Percentiles rank a stretch among this genome's conserved stretches.
These are phyloP conservation scores for Tricladium varicosporioides DNA, from an alignment of 2,329 filamentous ascomycete genomes.

Conservation along the genomic window DNA sequence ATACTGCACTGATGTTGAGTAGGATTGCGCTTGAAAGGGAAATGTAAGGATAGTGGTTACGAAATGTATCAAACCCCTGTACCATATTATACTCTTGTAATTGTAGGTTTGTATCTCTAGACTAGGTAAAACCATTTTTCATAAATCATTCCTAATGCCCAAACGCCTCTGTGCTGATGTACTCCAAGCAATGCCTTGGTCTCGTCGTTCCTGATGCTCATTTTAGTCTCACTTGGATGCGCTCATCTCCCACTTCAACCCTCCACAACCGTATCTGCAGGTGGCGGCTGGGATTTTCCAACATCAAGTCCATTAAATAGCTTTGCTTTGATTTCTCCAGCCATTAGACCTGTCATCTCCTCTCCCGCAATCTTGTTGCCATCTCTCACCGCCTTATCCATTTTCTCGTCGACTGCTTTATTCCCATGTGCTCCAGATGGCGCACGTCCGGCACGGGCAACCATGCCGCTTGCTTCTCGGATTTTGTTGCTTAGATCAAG, in stretches of 20 bases:
- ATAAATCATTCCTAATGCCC: slow-evolving; percentile 14
- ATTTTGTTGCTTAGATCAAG: slow-evolving; percentile 83
- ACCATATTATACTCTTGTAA: background rate
- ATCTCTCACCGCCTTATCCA: slow-evolving; percentile 53
- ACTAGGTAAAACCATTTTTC: slow-evolving; percentile 9
- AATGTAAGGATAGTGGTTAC: too few species aligned
- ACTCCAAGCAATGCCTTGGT: slow-evolving; percentile 22
- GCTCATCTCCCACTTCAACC: slow-evolving; percentile 6
- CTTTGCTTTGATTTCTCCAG: slow-evolving; percentile 47
- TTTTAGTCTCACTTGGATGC: slow-evolving; percentile 1
- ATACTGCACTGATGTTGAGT: too few species aligned
- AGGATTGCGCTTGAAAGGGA: too few species aligned
- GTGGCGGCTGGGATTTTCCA: background rate
- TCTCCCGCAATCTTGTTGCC: slow-evolving; percentile 57
- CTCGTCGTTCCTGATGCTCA: slow-evolving; percentile 5
- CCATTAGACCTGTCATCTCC: slow-evolving; percentile 43
- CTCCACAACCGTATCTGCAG: slow-evolving; percentile 4
- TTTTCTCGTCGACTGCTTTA: slow-evolving; percentile 42
- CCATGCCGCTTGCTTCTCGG: slow-evolving; percentile 53
- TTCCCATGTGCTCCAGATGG: slow-evolving; percentile 17
- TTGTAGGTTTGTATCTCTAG: slow-evolving; percentile 4
- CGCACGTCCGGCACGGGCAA: slow-evolving; percentile 38
- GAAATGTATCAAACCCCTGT: background rate
- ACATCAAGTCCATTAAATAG: slow-evolving; percentile 41
- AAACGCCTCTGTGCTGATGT: slow-evolving; percentile 21